These are phyloP conservation scores for Cladosporium oxysporum DNA, from an alignment of 2,329 filamentous ascomycete species.

Conservation along the genomic window DNA sequence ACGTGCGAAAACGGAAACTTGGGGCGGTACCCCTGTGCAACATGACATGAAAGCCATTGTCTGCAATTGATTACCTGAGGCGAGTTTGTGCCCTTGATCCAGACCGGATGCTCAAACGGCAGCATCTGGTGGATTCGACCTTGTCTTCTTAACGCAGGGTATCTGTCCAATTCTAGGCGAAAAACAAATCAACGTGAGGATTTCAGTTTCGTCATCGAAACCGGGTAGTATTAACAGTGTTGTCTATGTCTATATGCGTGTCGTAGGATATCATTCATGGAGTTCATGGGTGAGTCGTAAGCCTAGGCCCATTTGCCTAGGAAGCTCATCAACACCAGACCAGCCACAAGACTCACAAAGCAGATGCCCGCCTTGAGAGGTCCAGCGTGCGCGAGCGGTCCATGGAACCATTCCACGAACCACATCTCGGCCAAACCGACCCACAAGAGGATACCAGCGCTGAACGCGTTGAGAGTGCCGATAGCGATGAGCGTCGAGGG, in stretches of 20 bases:
- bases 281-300: background rate
- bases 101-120: background rate
- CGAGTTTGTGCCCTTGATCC: background rate
- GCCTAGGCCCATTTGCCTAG: conserved; percentile 72
- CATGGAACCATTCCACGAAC: conserved; percentile 69
- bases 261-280: background rate
- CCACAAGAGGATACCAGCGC: conserved; percentile 76
- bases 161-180: background rate
- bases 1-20: conserved; percentile 12
- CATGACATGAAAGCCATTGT: background rate
- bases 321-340: conserved; percentile 69
- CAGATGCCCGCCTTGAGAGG: conserved; percentile 50
- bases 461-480: conserved; percentile 72
- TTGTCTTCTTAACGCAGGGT: background rate
- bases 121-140: background rate
- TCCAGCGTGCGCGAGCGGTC: conserved; percentile 50
- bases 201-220: background rate
- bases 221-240: background rate
- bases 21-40: background rate
- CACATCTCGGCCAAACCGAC: conserved; percentile 80
- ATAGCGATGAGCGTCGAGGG: conserved; percentile 68
- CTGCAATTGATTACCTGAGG: background rate
- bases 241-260: conserved; percentile 5
- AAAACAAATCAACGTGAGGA: background rate
- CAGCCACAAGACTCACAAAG: conserved; percentile 57